Percentiles rank a stretch among this genome's conserved stretches.
Evolutionary conservation across 257 asterid genomes (phyloP).

Genomic region (Eustoma russellianum): DNA sequence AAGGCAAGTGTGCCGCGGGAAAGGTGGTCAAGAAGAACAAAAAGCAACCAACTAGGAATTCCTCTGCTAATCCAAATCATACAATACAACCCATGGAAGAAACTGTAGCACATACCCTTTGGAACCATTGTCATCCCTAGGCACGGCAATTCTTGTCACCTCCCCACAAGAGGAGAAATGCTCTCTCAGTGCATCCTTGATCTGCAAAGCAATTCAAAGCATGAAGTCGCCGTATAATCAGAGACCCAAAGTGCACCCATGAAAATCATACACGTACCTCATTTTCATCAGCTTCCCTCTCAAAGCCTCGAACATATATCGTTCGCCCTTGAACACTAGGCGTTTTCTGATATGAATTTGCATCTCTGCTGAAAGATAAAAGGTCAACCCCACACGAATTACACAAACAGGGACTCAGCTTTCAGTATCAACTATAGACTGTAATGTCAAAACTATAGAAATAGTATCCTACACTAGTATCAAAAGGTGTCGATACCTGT

Average conservation of each 20-base stretch:
- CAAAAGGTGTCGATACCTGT: constrained; percentile 36
- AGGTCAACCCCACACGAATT: not conserved
- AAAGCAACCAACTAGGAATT: not conserved
- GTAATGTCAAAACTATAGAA: no score
- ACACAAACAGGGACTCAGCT: no score
- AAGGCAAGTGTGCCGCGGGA: no score
- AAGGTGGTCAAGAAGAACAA: not conserved
- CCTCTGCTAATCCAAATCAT: not conserved
- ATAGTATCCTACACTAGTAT: not conserved
- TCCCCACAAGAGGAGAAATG: constrained; percentile 77
- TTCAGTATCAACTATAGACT: no score
- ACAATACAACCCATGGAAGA: not conserved
- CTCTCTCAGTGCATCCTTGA: constrained; percentile 46
- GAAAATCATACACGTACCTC: constrained; percentile 26
- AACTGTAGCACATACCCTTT: constrained; percentile 45
- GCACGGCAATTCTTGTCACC: constrained; percentile 49
- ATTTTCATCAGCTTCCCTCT: constrained; percentile 34
- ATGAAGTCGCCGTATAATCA: not conserved
- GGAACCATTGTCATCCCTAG: constrained; percentile 47
- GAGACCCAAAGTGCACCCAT: not conserved
- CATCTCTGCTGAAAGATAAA: constrained; percentile 23
- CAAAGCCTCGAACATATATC: constrained; percentile 62
- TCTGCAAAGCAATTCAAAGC: constrained; percentile 27
- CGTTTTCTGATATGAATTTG: constrained; percentile 38
- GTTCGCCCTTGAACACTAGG: constrained; percentile 33